Evolutionary conservation across 163 green algal genomes (phyloP).

Genomic region (Chlamydomonas reinhardtii): DNA sequence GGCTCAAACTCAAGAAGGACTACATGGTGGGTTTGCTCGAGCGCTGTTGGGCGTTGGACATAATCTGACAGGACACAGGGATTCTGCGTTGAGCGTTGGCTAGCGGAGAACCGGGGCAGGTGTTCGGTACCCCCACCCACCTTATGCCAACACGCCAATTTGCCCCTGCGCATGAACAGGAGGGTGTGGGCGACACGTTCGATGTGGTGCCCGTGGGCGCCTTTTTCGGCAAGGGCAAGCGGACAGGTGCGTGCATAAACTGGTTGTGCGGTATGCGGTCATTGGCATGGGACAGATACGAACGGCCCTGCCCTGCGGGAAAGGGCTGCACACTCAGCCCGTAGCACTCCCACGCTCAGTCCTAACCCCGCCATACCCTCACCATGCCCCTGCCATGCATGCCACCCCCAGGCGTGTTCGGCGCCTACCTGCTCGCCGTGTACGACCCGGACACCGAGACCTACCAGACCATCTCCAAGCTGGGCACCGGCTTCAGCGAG

Average conservation of each 20-base stretch:
- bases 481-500: constrained; percentile 96
- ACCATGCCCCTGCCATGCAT: not conserved
- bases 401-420: constrained; percentile 76
- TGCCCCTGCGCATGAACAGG: constrained; percentile 16
- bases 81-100: too few relatives aligned
- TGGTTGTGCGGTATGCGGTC: too few relatives aligned
- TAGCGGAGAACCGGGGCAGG: not conserved
- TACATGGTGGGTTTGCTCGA: constrained; percentile 88
- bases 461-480: constrained; percentile 94
- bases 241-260: constrained; percentile 72
- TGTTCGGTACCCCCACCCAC: too few relatives aligned
- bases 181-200: constrained; percentile 95
- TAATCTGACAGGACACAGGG: too few relatives aligned
- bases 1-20: constrained; percentile 94
- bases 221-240: constrained; percentile 95
- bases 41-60: too few relatives aligned
- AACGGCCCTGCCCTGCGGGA: too few relatives aligned
- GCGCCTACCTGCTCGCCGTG: constrained; percentile 89
- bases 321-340: too few relatives aligned
- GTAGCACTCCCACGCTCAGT: too few relatives aligned
- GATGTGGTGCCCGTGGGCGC: constrained; percentile 92
- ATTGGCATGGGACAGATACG: too few relatives aligned
- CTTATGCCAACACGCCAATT: too few relatives aligned
- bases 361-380: too few relatives aligned
- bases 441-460: constrained; percentile 86